phyloP scores from a whole-genome alignment of 345 rosid genomes.

The Eucalyptus pauciflora region DNA sequence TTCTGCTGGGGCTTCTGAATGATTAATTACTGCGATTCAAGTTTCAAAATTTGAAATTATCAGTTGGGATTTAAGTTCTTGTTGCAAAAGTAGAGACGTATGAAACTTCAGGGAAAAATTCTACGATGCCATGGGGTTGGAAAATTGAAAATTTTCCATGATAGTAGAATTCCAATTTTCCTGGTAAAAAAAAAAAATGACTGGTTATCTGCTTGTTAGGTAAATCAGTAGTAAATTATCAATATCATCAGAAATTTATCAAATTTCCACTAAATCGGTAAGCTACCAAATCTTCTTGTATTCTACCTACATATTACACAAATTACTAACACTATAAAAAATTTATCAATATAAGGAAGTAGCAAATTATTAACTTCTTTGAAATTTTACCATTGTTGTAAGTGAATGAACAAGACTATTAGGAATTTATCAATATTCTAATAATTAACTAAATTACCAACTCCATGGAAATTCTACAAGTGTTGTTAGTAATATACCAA shows the following conservation, averaged over 20 bases:
- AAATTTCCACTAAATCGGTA: not conserved
- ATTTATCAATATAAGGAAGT: no score
- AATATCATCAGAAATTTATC: not conserved
- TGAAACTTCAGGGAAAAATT: no score
- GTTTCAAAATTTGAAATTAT: no score
- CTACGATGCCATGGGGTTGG: no score
- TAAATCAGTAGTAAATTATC: not conserved
- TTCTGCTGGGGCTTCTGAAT: no score
- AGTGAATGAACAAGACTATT: not conserved
- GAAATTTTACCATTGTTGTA: not conserved
- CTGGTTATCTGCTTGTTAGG: not conserved
- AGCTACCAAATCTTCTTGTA: not conserved
- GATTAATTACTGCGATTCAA: no score
- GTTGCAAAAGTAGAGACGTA: no score
- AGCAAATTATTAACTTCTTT: no score
- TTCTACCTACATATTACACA: fast-evolving
- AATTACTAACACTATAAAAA: not conserved
- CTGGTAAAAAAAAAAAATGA: not conserved
- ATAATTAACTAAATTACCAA: not conserved
- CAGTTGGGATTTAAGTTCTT: no score
- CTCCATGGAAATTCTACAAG: not conserved
- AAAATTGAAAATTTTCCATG: fast-evolving
- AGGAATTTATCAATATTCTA: no score
- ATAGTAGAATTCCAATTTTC: no score
- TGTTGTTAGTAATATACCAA: not conserved